Evolutionary conservation across 1,139 yeast species (phyloP).

Genomic region (Kodamaea sp.): DNA sequence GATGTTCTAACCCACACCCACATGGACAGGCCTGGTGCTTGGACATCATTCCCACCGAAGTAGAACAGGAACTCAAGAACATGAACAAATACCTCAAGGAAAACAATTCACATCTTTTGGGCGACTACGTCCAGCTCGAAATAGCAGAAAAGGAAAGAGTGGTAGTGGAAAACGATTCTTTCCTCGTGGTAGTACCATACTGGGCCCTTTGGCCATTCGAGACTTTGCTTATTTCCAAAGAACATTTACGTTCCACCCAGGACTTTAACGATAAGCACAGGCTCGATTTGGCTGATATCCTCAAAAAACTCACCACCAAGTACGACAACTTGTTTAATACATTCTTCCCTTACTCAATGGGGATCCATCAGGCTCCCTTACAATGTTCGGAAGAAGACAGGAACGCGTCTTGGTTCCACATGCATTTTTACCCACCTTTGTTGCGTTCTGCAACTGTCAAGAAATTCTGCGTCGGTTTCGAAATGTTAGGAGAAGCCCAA

Average conservation of each 20-base stretch:
- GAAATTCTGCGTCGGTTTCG: slow-evolving; percentile 77
- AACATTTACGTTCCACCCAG: slow-evolving; percentile 52
- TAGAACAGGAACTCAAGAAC: slow-evolving; percentile 56
- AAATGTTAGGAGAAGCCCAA: slow-evolving; percentile 78
- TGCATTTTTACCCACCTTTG: slow-evolving; percentile 80
- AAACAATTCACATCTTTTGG: slow-evolving; percentile 53
- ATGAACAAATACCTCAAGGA: slow-evolving; percentile 50
- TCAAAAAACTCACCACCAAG: slow-evolving; percentile 58
- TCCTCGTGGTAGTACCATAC: slow-evolving; percentile 73
- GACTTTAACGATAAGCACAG: slow-evolving; percentile 53
- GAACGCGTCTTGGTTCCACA: slow-evolving; percentile 63
- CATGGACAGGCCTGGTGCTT: slow-evolving; percentile 83
- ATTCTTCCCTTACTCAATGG: slow-evolving; percentile 81
- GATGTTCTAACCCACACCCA: slow-evolving; percentile 81
- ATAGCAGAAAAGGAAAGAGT: slow-evolving; percentile 51
- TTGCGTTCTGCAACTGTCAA: slow-evolving; percentile 73
- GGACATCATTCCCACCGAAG: slow-evolving; percentile 67
- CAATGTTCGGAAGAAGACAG: slow-evolving; percentile 37
- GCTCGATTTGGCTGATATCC: slow-evolving; percentile 55
- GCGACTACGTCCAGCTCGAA: slow-evolving; percentile 66
- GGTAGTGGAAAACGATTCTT: slow-evolving; percentile 61
- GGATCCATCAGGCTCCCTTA: slow-evolving; percentile 72
- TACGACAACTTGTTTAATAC: slow-evolving; percentile 73
- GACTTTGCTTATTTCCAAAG: slow-evolving; percentile 59
- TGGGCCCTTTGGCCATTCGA: slow-evolving; percentile 90